phyloP scores from a whole-genome alignment of 768 basidiomycete genomes.

The Suillus paluster region DNA sequence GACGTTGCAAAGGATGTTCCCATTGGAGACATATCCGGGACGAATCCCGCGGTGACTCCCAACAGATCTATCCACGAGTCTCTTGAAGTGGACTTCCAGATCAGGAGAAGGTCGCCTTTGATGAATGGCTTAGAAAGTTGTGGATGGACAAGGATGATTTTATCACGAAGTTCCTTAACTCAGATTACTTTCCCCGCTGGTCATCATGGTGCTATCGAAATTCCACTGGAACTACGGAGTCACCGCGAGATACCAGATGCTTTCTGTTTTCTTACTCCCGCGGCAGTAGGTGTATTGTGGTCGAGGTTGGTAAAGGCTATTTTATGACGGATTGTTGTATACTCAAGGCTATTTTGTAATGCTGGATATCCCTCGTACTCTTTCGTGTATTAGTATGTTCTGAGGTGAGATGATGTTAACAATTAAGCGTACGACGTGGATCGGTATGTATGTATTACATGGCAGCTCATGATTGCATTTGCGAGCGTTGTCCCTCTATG shows the following conservation, averaged over 20 bases:
- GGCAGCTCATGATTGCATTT: constrained; percentile 40
- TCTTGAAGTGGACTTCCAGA: constrained; percentile 54
- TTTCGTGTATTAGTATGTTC: constrained; percentile 4
- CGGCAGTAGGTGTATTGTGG: constrained; percentile 53
- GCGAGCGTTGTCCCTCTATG: constrained; percentile 46
- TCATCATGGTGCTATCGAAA: constrained; percentile 42
- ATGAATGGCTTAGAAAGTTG: constrained; percentile 77
- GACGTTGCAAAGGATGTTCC: constrained; percentile 70
- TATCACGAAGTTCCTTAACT: constrained; percentile 68
- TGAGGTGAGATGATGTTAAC: constrained; percentile 2
- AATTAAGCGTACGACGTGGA: background rate
- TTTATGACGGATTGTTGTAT: constrained; percentile 18
- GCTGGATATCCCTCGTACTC: background rate
- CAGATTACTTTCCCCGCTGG: constrained; percentile 47
- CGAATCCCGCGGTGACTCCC: constrained; percentile 35
- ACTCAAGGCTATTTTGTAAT: constrained; percentile 13
- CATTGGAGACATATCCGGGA: constrained; percentile 59
- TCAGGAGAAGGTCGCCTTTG: constrained; percentile 69
- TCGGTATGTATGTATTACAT: background rate
- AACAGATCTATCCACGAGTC: constrained; percentile 31
- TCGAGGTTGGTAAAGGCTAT: constrained; percentile 36
- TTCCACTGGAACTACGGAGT: constrained; percentile 63
- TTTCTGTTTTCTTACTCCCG: constrained; percentile 73
- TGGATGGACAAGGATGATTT: constrained; percentile 88
- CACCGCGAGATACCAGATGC: constrained; percentile 64